Evolutionary conservation across 1,284 basidiomycete species (phyloP).

Genomic region (Ganoderma meredithae): DNA sequence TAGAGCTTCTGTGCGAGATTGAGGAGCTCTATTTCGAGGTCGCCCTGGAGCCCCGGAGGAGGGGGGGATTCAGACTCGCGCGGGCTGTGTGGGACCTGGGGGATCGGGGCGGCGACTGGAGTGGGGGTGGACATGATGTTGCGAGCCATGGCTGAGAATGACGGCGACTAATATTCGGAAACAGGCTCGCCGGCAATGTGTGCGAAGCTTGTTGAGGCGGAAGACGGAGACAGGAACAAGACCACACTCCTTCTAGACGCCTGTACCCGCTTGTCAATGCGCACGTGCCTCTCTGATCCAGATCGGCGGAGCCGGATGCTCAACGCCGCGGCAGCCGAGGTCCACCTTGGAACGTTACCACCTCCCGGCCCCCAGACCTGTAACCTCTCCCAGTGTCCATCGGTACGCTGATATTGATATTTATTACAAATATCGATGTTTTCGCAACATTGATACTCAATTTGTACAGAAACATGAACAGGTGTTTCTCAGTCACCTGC

Average conservation of each 20-base stretch:
- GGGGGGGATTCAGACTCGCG: constrained; percentile 74
- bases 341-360: neutral
- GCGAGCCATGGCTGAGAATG: constrained; percentile 26
- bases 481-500: neutral
- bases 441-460: neutral
- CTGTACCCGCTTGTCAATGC: neutral
- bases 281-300: neutral
- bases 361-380: neutral
- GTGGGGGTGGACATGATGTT: constrained; percentile 31
- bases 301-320: neutral
- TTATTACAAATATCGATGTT: too few relatives aligned
- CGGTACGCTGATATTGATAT: neutral
- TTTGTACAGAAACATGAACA: neutral
- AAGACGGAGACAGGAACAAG: constrained; percentile 11
- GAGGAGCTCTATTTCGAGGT: constrained; percentile 76
- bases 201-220: constrained; percentile 1
- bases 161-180: neutral
- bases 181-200: neutral
- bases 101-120: constrained; percentile 8
- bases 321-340: neutral
- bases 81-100: constrained; percentile 72
- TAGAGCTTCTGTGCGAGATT: constrained; percentile 78
- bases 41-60: constrained; percentile 71
- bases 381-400: neutral
- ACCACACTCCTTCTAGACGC: constrained; percentile 5